These are phyloP conservation scores for Cordyceps militaris DNA, from an alignment of 2,329 filamentous ascomycete genomes.

Conservation along the genomic window DNA sequence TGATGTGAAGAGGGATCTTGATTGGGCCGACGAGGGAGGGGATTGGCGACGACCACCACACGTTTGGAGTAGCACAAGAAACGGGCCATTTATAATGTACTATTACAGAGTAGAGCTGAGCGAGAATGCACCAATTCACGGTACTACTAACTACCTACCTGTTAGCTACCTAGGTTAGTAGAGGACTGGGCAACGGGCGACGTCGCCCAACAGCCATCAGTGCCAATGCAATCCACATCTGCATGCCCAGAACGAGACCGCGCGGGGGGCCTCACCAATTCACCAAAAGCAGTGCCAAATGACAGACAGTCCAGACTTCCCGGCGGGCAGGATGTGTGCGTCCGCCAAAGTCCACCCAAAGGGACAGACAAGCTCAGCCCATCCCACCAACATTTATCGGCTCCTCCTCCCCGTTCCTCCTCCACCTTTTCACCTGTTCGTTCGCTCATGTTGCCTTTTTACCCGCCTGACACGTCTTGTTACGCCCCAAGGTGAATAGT, in stretches of 20 bases:
- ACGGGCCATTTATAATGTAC: neutral
- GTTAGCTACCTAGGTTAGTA: too few species aligned
- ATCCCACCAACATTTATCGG: neutral
- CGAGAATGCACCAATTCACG: too few species aligned
- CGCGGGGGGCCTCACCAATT: neutral
- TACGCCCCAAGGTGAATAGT: neutral
- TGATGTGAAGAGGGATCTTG: neutral
- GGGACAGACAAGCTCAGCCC: too few species aligned
- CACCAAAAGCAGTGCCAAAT: too few species aligned
- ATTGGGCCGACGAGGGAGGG: constrained; percentile 1
- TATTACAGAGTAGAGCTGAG: neutral
- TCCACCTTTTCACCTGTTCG: neutral
- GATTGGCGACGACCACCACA: neutral
- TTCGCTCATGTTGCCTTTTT: neutral
- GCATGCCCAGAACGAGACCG: neutral
- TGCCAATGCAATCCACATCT: neutral
- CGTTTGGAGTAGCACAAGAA: neutral
- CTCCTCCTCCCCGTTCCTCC: neutral
- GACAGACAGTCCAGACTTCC: too few species aligned
- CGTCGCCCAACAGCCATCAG: neutral
- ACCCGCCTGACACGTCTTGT: neutral
- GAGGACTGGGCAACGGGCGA: too few species aligned
- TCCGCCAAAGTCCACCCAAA: too few species aligned
- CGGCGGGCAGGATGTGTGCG: too few species aligned
- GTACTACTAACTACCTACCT: too few species aligned